phyloP scores from a whole-genome alignment of 768 basidiomycete species.

The Amanita brunnescens region DNA sequence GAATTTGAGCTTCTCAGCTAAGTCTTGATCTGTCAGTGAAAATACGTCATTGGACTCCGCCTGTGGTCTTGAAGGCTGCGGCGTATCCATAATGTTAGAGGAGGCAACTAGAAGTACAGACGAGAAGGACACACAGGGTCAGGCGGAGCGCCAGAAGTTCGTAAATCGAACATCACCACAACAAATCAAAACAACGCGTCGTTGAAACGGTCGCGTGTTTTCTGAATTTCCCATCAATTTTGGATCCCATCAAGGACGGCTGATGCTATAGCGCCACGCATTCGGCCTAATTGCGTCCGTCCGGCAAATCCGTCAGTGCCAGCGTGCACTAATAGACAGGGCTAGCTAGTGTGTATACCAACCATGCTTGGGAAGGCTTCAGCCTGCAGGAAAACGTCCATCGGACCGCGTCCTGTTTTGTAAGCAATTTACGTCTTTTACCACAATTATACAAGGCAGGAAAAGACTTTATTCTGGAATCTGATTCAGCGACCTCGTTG shows the following conservation, averaged over 20 bases:
- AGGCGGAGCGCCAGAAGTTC: slow-evolving; percentile 7
- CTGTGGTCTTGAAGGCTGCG: slow-evolving; percentile 21
- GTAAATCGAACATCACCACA: slow-evolving; percentile 28
- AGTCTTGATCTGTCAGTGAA: slow-evolving; percentile 63
- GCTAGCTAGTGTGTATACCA: no score
- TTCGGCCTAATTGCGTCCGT: no score
- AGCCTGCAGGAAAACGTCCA: no score
- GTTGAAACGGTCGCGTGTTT: slow-evolving; percentile 6
- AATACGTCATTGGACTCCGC: slow-evolving; percentile 52
- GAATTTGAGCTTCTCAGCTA: slow-evolving; percentile 65
- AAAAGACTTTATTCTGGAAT: no score
- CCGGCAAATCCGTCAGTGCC: no score
- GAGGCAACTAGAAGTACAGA: slow-evolving; percentile 56
- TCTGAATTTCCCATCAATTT: neutral
- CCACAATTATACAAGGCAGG: no score
- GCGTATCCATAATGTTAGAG: slow-evolving; percentile 33
- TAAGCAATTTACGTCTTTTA: neutral
- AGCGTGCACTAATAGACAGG: no score
- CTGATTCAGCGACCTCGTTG: no score
- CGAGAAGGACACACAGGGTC: slow-evolving; percentile 11
- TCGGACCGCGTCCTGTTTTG: slow-evolving; percentile 16
- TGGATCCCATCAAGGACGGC: neutral
- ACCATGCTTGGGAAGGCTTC: no score
- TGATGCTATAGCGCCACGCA: no score
- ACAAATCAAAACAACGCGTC: slow-evolving; percentile 33